Percentiles rank a stretch among this genome's conserved stretches.
These are phyloP conservation scores for Aegilops bicornis DNA, from an alignment of 176 grass and related monocot genomes.

Conservation along the genomic window DNA sequence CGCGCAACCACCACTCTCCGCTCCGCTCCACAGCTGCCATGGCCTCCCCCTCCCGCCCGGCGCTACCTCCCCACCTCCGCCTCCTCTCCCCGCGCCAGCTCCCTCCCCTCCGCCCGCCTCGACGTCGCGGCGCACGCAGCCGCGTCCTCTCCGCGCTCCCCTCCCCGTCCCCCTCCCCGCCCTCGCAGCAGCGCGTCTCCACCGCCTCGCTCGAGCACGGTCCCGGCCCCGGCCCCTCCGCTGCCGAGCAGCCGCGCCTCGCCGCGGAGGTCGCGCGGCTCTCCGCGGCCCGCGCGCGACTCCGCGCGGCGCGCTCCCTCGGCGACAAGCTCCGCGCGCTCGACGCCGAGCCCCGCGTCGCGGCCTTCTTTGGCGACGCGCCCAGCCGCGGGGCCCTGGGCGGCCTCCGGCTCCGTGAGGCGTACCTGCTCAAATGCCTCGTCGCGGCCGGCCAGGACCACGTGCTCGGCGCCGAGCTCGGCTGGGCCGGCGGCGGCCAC, in stretches of 20 bases:
- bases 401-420: slow-evolving; percentile 45
- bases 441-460: slow-evolving; percentile 87
- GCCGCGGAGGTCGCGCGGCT: slow-evolving; percentile 63
- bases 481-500: slow-evolving; percentile 31
- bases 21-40: not conserved
- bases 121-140: slow-evolving; percentile 13
- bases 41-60: slow-evolving; percentile 29
- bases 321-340: slow-evolving; percentile 63
- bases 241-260: slow-evolving; percentile 13
- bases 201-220: slow-evolving; percentile 50
- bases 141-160: slow-evolving; percentile 37
- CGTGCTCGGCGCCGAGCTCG: slow-evolving; percentile 69
- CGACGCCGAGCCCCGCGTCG: slow-evolving; percentile 66
- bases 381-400: slow-evolving; percentile 5
- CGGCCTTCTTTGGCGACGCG: slow-evolving; percentile 49
- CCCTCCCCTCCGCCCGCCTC: not conserved
- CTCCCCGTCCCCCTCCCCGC: slow-evolving; percentile 30
- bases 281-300: slow-evolving; percentile 36
- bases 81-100: slow-evolving; percentile 14
- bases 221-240: slow-evolving; percentile 10
- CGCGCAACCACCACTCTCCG: slow-evolving; percentile 14
- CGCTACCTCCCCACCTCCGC: slow-evolving; percentile 23
- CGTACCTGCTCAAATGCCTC: slow-evolving; percentile 84
- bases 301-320: slow-evolving; percentile 41
- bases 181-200: slow-evolving; percentile 43